Conservation (phyloP, 2,329 filamentous ascomycete genomes). For the Sclerotinia sclerotiorum region DNA sequence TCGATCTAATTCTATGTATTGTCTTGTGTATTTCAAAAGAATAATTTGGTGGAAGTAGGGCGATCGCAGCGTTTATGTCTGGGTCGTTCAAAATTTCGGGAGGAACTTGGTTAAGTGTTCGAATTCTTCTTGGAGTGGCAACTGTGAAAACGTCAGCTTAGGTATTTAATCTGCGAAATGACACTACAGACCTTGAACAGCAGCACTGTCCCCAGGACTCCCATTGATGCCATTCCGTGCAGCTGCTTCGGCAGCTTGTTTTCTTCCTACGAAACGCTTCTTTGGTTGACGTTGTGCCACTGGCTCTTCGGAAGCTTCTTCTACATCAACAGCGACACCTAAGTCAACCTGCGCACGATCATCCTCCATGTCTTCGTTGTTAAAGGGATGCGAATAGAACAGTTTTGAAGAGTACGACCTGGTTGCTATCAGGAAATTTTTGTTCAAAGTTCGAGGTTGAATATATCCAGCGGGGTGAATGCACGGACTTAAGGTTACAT, state of each 20-base stretch:
- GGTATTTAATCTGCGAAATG: not conserved
- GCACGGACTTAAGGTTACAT: no score
- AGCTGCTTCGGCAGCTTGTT: conserved; percentile 64
- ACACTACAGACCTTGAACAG: conserved; percentile 62
- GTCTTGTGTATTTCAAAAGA: conserved; percentile 99
- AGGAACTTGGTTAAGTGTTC: conserved; percentile 89
- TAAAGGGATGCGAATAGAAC: not conserved
- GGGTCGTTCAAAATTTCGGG: conserved; percentile 80
- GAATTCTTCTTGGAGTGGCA: conserved; percentile 66
- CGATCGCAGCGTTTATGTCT: conserved; percentile 83
- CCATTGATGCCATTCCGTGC: conserved; percentile 42
- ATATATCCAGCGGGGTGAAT: no score
- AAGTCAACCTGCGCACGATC: conserved; percentile 70
- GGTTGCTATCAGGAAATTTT: not conserved
- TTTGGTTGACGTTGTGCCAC: conserved; percentile 69
- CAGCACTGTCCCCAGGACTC: conserved; percentile 57
- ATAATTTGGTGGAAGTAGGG: conserved; percentile 90
- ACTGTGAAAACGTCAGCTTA: conserved; percentile 50
- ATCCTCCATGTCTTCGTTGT: conserved; percentile 62
- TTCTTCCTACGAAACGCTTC: conserved; percentile 86
- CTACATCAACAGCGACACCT: conserved; percentile 66
- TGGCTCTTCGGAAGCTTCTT: conserved; percentile 52
- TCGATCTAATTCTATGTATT: conserved; percentile 85
- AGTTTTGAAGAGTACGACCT: not conserved
- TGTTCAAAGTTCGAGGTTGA: not conserved